Percentiles rank a stretch among this genome's conserved stretches.
Conservation (phyloP, 192 early-diverging fungal genomes). For the Linnemannia exigua region DNA sequence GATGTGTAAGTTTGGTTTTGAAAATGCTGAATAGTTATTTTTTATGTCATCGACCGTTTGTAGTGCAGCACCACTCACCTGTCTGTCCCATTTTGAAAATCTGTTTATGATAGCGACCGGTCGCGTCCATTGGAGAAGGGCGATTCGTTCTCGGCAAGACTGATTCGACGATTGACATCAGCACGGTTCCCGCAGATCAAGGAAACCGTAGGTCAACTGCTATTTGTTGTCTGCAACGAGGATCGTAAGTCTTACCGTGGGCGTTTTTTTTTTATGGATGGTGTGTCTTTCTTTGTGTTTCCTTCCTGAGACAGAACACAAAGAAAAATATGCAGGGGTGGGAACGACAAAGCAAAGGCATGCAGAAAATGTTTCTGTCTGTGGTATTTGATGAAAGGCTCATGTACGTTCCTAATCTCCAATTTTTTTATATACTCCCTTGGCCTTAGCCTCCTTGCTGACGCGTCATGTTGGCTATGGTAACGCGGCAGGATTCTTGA, state of each 20-base stretch:
- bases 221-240: constrained; percentile 80
- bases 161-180: constrained; percentile 81
- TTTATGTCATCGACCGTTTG: too few species aligned
- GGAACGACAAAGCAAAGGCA: too few species aligned
- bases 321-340: neutral
- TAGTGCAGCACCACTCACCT: too few species aligned
- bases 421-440: too few species aligned
- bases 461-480: constrained; percentile 90
- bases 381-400: neutral
- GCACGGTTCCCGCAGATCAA: constrained; percentile 69
- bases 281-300: neutral
- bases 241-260: constrained; percentile 64
- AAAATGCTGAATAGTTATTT: too few species aligned
- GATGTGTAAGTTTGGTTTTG: constrained; percentile 72
- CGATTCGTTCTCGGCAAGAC: constrained; percentile 65
- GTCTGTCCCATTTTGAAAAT: neutral
- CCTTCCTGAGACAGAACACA: neutral
- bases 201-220: constrained; percentile 71
- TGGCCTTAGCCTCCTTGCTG: constrained; percentile 67
- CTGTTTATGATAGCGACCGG: constrained; percentile 70
- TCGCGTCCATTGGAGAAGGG: constrained; percentile 77
- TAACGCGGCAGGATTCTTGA: constrained; percentile 92
- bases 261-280: neutral
- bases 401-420: neutral
- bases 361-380: neutral